A percentile compares a stretch with the other conserved stretches of the same genome.
Conservation (phyloP, 2,329 filamentous ascomycete species). For the Tolypocladium cylindrosporum region DNA sequence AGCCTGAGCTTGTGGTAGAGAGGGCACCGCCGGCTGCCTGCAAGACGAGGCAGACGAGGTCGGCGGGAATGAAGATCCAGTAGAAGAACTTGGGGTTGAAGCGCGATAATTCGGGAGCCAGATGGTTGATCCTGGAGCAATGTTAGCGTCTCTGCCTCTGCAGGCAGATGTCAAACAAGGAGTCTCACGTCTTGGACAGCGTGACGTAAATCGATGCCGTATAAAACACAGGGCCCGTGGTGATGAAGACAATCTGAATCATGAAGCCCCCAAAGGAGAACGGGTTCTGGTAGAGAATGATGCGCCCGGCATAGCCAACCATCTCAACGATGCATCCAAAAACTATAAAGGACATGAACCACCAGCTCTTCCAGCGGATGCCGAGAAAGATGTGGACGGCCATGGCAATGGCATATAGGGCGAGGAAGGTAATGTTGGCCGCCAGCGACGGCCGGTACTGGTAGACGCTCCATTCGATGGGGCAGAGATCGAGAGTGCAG, state of each 20-base stretch:
- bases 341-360: slow-evolving; percentile 37
- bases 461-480: slow-evolving; percentile 28
- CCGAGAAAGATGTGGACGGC: slow-evolving; percentile 28
- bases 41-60: slow-evolving; percentile 42
- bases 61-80: slow-evolving; percentile 41
- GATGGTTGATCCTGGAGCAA: slow-evolving; percentile 23
- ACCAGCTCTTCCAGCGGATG: slow-evolving; percentile 26
- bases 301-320: slow-evolving; percentile 49
- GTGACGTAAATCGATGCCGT: slow-evolving; percentile 56
- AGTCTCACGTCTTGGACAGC: slow-evolving; percentile 28
- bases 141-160: slow-evolving; percentile 1
- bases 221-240: slow-evolving; percentile 31
- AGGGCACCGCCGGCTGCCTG: slow-evolving; percentile 47
- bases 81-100: slow-evolving; percentile 29
- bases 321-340: slow-evolving; percentile 46
- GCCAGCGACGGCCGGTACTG: slow-evolving; percentile 28
- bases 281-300: slow-evolving; percentile 44
- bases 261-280: slow-evolving; percentile 49
- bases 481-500: slow-evolving; percentile 36
- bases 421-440: slow-evolving; percentile 36
- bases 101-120: slow-evolving; percentile 27
- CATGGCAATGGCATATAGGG: slow-evolving; percentile 31
- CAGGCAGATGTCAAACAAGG: not conserved
- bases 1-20: slow-evolving; percentile 31
- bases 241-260: slow-evolving; percentile 45